Conservation (phyloP, 2,329 filamentous ascomycete species). For the Microdochium paspali region DNA sequence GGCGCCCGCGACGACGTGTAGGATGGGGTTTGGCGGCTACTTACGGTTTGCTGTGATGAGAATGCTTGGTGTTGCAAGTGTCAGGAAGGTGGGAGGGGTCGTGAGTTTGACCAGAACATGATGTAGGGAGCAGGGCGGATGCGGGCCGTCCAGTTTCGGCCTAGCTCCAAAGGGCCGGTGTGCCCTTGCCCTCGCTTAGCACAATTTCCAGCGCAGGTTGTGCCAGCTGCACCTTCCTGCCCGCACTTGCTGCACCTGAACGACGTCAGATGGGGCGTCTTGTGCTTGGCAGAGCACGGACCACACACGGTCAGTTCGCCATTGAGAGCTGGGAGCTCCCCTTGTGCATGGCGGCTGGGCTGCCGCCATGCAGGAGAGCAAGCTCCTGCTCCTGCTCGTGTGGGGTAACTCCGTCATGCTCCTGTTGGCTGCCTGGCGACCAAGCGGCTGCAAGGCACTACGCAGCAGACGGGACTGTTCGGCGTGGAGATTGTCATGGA, state of each 20-base stretch:
- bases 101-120: constrained; percentile 1
- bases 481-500: too few species aligned
- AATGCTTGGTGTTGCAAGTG: constrained; percentile 18
- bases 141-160: not conserved
- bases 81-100: constrained; percentile 8
- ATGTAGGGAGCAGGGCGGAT: constrained; percentile 1
- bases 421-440: not conserved
- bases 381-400: not conserved
- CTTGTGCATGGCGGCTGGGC: too few species aligned
- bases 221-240: not conserved
- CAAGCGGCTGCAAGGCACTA: too few species aligned
- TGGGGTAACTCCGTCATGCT: not conserved
- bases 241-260: not conserved
- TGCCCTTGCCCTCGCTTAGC: constrained; percentile 1
- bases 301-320: not conserved
- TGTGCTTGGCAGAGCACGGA: not conserved
- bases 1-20: not conserved
- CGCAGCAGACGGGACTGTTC: not conserved
- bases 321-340: not conserved
- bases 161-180: not conserved
- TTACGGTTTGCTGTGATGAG: constrained; percentile 21
- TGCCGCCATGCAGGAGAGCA: not conserved
- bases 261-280: not conserved
- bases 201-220: not conserved
- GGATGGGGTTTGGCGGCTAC: constrained; percentile 5